Base-by-base conservation (phyloP, 257 asterid genomes). In the Solanum virginianum region DNA sequence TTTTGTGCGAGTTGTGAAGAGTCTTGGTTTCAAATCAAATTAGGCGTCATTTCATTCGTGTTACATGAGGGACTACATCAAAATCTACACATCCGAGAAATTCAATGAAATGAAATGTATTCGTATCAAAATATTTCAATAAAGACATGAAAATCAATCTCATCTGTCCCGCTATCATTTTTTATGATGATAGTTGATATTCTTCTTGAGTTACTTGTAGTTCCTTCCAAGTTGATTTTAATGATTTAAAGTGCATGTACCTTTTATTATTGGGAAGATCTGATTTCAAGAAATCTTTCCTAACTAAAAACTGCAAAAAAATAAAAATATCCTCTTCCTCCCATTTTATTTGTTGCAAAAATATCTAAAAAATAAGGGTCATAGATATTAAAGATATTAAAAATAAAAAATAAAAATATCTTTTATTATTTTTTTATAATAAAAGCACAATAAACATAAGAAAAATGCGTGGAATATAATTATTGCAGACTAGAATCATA, bases 161-260 rank as follows among this genome's bases (percentile, higher is more conserved):
- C 0, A 8, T 69, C 1, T 0, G 0, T 36, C 1, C 15, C 2
- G 2, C 8, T 0, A 32, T 0, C 0, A 4, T 32, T 68, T 0
- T 66, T 3, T 0, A 26, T 65, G 26, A 4, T 20, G 20, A 20
- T 43, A 20, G 15, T 17, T 71, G 49, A 71, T 20, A 2, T 43
- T 13, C 18, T 74, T 74, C 4, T 22, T 47, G 62, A 77, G 82
- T 77, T 24, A 49, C 18, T 22, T 75, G 4, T 22, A 49, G 22
- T 49, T 77, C 43, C 47, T 24, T 77, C 82, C 63, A 77, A 77
- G 47, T 51, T 20, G n/a, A 20, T 20, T 77, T 77, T 16, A 77
- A 51, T 51, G 24, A 51, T 26, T 51, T 53, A 26, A 77, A 8
- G 57, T 77, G 63, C 63, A 51, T 51, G 82, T 24, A 51, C 63